A percentile compares a stretch with the other conserved stretches of the same genome.
phyloP scores from a whole-genome alignment of 2,329 filamentous ascomycete genomes.

The Albophoma yamanashiensis region DNA sequence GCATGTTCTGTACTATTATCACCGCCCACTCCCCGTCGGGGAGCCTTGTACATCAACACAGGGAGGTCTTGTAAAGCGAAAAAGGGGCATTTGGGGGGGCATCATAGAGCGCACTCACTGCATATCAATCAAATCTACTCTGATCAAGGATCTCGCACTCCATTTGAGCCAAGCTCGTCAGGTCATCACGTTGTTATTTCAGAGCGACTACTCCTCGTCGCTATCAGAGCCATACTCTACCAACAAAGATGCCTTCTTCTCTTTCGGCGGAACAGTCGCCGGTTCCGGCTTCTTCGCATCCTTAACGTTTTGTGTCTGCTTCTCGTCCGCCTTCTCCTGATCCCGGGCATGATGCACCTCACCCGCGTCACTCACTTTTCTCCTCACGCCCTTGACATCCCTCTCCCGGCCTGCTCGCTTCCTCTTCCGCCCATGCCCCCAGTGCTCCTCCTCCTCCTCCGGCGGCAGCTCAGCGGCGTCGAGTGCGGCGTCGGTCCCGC shows the following conservation, averaged over 20 bases:
- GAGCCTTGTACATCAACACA: not conserved
- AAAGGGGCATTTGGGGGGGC: not conserved
- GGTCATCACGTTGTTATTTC: not conserved
- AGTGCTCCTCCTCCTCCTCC: conserved; percentile 22
- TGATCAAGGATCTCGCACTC: not conserved
- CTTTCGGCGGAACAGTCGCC: not conserved
- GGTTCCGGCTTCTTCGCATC: not conserved
- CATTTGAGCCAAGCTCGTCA: not conserved
- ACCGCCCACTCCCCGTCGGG: not conserved
- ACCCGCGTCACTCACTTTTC: conserved; percentile 4
- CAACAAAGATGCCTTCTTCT: conserved; percentile 24
- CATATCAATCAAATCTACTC: conserved; percentile 4
- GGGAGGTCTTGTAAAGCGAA: not conserved
- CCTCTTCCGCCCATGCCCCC: conserved; percentile 23
- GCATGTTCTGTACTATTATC: not conserved
- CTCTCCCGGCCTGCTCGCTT: conserved; percentile 24
- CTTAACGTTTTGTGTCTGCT: not conserved
- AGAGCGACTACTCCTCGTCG: conserved; percentile 25
- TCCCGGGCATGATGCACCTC: conserved; percentile 2
- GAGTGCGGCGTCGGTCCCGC: conserved; percentile 8
- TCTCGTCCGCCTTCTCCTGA: not conserved
- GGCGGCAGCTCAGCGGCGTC: conserved; percentile 9
- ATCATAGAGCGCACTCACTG: conserved; percentile 2
- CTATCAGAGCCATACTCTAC: conserved; percentile 45
- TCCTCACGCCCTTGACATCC: conserved; percentile 22